phyloP scores from a whole-genome alignment of 129 eudicot species.

The Centaurea solstitialis region DNA sequence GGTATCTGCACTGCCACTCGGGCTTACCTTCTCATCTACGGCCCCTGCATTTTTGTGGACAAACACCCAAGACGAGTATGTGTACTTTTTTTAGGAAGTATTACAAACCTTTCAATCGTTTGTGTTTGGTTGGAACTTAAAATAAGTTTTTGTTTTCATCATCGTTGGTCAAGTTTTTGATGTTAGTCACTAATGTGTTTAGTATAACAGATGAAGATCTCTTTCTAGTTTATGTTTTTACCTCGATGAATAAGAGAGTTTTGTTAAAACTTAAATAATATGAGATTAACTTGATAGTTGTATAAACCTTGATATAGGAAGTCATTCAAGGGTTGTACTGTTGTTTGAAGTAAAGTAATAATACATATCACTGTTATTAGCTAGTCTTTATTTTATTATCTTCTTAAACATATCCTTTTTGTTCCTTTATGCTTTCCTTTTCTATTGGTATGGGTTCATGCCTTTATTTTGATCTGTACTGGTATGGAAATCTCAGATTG shows the following conservation, averaged over 20 bases:
- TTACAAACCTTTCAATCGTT: background rate
- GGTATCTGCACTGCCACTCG: constrained; percentile 49
- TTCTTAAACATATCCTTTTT: background rate
- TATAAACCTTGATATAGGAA: background rate
- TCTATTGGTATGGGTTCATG: background rate
- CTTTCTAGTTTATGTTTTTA: constrained; percentile 12
- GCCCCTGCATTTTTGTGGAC: constrained; percentile 85
- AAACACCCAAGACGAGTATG: constrained; percentile 55
- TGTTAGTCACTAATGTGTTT: constrained; percentile 2
- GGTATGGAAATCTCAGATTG: constrained; percentile 28
- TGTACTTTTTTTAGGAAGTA: background rate
- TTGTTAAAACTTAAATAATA: background rate
- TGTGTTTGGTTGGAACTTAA: background rate
- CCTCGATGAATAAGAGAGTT: constrained; percentile 6
- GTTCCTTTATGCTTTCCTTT: background rate
- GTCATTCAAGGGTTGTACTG: constrained; percentile 12
- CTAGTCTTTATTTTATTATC: background rate
- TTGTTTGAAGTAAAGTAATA: constrained; percentile 10
- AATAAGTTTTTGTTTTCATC: background rate
- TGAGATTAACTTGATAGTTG: background rate
- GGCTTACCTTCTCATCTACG: constrained; percentile 48
- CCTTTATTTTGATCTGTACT: background rate
- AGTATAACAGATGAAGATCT: constrained; percentile 2
- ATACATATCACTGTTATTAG: background rate
- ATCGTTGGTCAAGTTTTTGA: background rate